Conservation (phyloP, 2,329 filamentous ascomycete genomes). For the Canariomyces notabilis region DNA sequence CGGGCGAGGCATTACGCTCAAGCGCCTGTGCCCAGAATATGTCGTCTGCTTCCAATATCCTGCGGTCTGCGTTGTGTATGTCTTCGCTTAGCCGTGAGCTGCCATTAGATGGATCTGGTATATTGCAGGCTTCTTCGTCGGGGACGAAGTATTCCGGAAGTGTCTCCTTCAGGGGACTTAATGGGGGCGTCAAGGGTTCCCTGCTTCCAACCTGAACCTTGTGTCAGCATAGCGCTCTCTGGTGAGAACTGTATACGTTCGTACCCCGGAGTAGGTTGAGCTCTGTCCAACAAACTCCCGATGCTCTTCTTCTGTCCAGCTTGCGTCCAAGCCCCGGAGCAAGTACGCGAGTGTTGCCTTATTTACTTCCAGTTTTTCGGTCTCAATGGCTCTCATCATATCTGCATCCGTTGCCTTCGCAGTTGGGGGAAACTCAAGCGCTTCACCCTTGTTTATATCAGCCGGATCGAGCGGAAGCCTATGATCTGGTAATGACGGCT, state of each 20-base stretch:
- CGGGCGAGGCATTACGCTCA: constrained; percentile 11
- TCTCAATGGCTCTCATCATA: constrained; percentile 2
- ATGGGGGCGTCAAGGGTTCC: constrained; percentile 24
- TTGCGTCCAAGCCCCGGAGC: constrained; percentile 15
- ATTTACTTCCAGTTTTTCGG: constrained; percentile 23
- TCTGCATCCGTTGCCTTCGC: no score
- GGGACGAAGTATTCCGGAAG: constrained; percentile 17
- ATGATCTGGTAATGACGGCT: constrained; percentile 19
- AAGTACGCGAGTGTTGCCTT: constrained; percentile 20
- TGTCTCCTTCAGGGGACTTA: constrained; percentile 19
- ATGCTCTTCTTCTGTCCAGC: constrained; percentile 19
- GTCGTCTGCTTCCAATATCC: constrained; percentile 20
- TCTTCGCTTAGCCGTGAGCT: constrained; percentile 23
- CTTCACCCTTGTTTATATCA: constrained; percentile 23
- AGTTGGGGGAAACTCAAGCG: constrained; percentile 26
- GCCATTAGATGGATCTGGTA: constrained; percentile 22
- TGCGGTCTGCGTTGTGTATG: constrained; percentile 21
- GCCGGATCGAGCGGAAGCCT: constrained; percentile 25
- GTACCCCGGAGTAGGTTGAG: constrained; percentile 22
- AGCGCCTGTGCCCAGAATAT: constrained; percentile 19
- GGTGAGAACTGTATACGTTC: not conserved
- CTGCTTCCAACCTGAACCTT: constrained; percentile 8
- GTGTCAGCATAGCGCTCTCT: not conserved
- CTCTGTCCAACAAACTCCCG: constrained; percentile 11
- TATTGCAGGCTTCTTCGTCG: constrained; percentile 13